Evolutionary conservation across 177 flowering plant species (phyloP), one percentile per base, ranked within the genome.

Genomic region (Vitis hybrid): DNA sequence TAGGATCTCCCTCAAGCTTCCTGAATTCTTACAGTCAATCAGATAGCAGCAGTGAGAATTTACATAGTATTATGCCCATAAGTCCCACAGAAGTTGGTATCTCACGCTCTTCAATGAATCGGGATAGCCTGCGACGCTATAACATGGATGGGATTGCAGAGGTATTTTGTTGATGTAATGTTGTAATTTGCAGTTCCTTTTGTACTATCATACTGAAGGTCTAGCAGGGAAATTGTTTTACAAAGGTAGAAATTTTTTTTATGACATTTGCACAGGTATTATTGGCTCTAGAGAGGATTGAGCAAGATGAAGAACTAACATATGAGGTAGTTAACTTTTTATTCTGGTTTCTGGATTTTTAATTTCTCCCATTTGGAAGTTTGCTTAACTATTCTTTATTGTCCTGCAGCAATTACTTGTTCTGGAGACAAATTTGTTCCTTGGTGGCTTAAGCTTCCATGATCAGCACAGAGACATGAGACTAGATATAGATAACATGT

Each of bases 401-500:
- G 39, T 56, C 50, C 70, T 76, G 82, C 90, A 93, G 98, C 94
- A 92, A 86, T 68, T 89, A 64, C 83, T 88, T 81, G 82, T 79
- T 69, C 69, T 91, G 66, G 97, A 92, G 85, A 78, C 94, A 60
- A 91, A 86, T 71, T 81, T 89, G 65, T 80, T 89, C 78, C 80
- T 86, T 59, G 79, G 86, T 66, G 88, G 92, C 59, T 80, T 89
- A 66, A 73, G 76, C 78, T 78, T 86, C 76, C 78, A 82, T 74
- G 99, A 96, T 76, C 98, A 88, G 80, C 98, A 93, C 56, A 84
- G 95, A 70, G 97, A 89, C 72, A 86, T 96, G 99, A 88, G 99
- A 87, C 74, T 96, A 64, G 98, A 96, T 77, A 93, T 96, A 66
- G 99, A 96, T 82, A 87, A 87, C 80, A 93, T 96, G 99, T 88